Evolutionary conservation across 495 filamentous ascomycete genomes (phyloP).

Genomic region (Cercophora samala): DNA sequence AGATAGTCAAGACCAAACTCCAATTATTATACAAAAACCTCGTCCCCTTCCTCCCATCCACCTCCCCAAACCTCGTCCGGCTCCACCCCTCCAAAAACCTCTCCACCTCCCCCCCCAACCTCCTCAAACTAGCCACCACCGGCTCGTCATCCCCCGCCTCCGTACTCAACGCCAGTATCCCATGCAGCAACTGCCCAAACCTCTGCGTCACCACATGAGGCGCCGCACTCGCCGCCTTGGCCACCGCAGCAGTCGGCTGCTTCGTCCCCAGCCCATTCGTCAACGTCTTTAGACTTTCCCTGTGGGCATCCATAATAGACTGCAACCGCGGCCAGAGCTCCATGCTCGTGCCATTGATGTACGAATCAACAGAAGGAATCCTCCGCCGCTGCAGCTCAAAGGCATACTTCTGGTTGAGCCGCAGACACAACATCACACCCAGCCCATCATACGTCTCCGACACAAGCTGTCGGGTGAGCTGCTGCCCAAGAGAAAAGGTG

Average conservation of each 20-base stretch:
- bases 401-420: slow-evolving; percentile 85
- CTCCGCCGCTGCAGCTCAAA: slow-evolving; percentile 91
- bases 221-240: slow-evolving; percentile 68
- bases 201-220: slow-evolving; percentile 89
- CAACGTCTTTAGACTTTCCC: slow-evolving; percentile 70
- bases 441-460: slow-evolving; percentile 76
- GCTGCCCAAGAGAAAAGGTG: slow-evolving; percentile 75
- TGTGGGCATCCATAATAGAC: slow-evolving; percentile 86
- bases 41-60: slow-evolving; percentile 72
- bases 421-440: slow-evolving; percentile 84
- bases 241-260: slow-evolving; percentile 53
- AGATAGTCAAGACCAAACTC: slow-evolving; percentile 83
- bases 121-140: slow-evolving; percentile 69
- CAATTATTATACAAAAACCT: slow-evolving; percentile 94
- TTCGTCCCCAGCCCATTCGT: slow-evolving; percentile 48
- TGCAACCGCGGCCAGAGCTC: slow-evolving; percentile 95
- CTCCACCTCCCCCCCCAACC: slow-evolving; percentile 76
- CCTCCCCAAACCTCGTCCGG: slow-evolving; percentile 57
- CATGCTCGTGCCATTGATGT: slow-evolving; percentile 94
- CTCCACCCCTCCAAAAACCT: slow-evolving; percentile 63
- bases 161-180: slow-evolving; percentile 73
- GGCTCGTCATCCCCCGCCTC: slow-evolving; percentile 94
- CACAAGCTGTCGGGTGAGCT: slow-evolving; percentile 71
- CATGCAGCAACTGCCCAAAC: slow-evolving; percentile 85
- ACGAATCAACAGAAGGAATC: slow-evolving; percentile 81